Evolutionary conservation across 2,329 filamentous ascomycete species (phyloP).

Genomic region (Aspergillus sclerotialis): DNA sequence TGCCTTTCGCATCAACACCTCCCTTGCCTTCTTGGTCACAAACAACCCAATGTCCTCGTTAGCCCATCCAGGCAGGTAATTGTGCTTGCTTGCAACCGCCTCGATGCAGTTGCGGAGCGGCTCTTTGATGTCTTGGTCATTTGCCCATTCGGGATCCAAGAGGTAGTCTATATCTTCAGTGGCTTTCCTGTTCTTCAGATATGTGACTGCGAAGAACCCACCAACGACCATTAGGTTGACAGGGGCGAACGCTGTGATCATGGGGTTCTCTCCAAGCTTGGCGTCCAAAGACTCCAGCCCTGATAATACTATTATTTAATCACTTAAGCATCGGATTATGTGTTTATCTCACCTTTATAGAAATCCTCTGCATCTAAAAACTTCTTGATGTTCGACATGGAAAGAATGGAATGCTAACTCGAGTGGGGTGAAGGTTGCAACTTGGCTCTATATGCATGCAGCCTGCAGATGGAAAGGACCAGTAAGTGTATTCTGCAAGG

Average conservation of each 20-base stretch:
- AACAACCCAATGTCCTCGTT: constrained; percentile 28
- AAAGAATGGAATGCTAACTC: background rate
- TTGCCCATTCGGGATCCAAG: constrained; percentile 25
- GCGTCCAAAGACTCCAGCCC: constrained; percentile 23
- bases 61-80: constrained; percentile 20
- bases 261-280: constrained; percentile 22
- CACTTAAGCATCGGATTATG: no score
- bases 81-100: constrained; percentile 14
- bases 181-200: constrained; percentile 22
- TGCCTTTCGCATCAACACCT: constrained; percentile 20
- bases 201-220: constrained; percentile 24
- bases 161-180: constrained; percentile 27
- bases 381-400: background rate
- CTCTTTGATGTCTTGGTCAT: constrained; percentile 23
- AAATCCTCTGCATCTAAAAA: background rate
- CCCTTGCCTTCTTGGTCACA: constrained; percentile 15
- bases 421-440: no score
- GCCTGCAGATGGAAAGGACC: no score
- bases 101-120: constrained; percentile 19
- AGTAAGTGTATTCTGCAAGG: no score
- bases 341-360: background rate
- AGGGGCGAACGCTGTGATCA: constrained; percentile 25
- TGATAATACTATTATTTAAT: no score
- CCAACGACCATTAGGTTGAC: constrained; percentile 24
- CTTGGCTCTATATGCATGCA: no score